Percentiles rank a stretch among this genome's conserved stretches.
phyloP scores from a whole-genome alignment of 805 yeast species.

The Candida ponderosae region DNA sequence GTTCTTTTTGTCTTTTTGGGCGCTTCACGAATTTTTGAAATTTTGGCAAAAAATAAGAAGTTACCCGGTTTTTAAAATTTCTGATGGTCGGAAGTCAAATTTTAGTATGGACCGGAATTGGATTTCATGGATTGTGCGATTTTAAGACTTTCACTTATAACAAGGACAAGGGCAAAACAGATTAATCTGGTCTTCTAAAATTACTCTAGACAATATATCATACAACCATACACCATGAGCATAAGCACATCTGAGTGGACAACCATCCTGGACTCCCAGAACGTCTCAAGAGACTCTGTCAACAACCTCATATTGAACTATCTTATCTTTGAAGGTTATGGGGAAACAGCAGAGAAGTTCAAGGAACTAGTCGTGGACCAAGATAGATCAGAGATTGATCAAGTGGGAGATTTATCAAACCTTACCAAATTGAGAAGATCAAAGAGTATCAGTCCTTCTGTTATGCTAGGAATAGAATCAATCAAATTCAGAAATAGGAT shows the following conservation, averaged over 20 bases:
- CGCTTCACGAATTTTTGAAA: too few species aligned
- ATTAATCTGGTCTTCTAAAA: too few species aligned
- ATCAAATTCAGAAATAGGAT: slow-evolving; percentile 47
- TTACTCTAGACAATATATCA: too few species aligned
- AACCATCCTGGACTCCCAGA: neutral
- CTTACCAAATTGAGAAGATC: too few species aligned
- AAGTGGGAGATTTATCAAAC: slow-evolving; percentile 18
- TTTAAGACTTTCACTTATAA: too few species aligned
- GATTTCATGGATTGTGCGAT: too few species aligned
- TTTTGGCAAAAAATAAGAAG: too few species aligned
- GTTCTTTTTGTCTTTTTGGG: too few species aligned
- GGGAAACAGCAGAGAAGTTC: slow-evolving; percentile 48
- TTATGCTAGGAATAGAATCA: slow-evolving; percentile 35
- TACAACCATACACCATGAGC: neutral
- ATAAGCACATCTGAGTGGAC: neutral
- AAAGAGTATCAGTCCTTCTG: slow-evolving; percentile 17
- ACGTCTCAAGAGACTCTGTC: slow-evolving; percentile 1
- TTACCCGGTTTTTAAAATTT: too few species aligned
- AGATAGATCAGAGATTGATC: slow-evolving; percentile 17
- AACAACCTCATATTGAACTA: slow-evolving; percentile 54
- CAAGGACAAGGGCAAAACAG: too few species aligned
- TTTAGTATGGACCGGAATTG: too few species aligned
- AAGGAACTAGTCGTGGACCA: slow-evolving; percentile 17
- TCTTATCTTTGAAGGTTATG: slow-evolving; percentile 71
- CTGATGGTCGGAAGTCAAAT: too few species aligned